Percentiles rank a stretch among this genome's conserved stretches.
phyloP scores from a whole-genome alignment of 768 basidiomycete species.

The Fomitopsis pulvina region DNA sequence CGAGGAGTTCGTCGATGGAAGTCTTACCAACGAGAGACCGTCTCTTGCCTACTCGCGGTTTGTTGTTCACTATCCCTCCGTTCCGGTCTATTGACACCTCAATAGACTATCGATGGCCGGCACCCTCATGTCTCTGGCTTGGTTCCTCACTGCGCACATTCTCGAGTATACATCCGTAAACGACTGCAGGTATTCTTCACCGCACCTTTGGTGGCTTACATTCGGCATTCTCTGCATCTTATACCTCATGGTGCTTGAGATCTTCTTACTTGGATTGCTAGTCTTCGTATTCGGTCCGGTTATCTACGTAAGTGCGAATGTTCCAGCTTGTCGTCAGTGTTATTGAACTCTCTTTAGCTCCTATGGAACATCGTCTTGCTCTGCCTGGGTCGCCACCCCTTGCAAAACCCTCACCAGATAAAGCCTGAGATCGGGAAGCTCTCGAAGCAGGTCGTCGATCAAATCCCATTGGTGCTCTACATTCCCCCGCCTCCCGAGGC shows the following conservation, averaged over 20 bases:
- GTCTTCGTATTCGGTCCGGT: conserved; percentile 78
- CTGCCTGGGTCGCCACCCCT: conserved; percentile 72
- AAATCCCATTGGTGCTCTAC: conserved; percentile 79
- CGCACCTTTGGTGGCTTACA: conserved; percentile 83
- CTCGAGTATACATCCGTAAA: conserved; percentile 71
- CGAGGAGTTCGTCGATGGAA: not conserved
- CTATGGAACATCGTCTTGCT: conserved; percentile 75
- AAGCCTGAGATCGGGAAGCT: conserved; percentile 76
- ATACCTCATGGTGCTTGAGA: conserved; percentile 68
- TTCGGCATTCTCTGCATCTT: conserved; percentile 76
- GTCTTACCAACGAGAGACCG: not conserved
- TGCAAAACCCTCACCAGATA: conserved; percentile 67
- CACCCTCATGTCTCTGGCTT: conserved; percentile 66
- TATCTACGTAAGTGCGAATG: conserved; percentile 53
- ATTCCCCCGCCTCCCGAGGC: conserved; percentile 70
- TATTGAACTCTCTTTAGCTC: conserved; percentile 43
- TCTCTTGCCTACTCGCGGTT: conserved; percentile 18
- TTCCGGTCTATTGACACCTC: too few relatives aligned
- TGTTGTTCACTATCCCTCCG: not conserved
- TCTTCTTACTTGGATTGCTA: conserved; percentile 66
- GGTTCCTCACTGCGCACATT: conserved; percentile 80
- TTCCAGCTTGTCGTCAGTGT: not conserved
- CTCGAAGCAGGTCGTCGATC: conserved; percentile 62
- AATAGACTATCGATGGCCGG: conserved; percentile 57
- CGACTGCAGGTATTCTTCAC: conserved; percentile 66